These are phyloP conservation scores for Ramaria sp. DNA, from an alignment of 768 basidiomycete species.

Conservation along the genomic window DNA sequence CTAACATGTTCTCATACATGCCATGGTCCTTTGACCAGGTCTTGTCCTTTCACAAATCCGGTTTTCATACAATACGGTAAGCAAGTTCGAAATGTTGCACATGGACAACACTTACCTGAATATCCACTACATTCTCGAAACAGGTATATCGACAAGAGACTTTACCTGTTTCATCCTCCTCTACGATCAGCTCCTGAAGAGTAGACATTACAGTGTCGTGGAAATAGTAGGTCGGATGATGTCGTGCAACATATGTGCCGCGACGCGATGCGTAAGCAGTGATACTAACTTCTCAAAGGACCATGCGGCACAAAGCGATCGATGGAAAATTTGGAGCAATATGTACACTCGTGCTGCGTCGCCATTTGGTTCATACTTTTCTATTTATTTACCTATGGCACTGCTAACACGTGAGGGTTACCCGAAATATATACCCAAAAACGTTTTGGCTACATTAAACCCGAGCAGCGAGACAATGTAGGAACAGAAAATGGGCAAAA, in stretches of 20 bases:
- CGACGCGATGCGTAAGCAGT: too few relatives aligned
- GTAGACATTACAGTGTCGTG: neutral
- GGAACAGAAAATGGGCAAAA: conserved; percentile 76
- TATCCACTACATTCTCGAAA: neutral
- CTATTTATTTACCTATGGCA: too few relatives aligned
- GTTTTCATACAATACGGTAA: neutral
- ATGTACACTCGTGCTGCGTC: too few relatives aligned
- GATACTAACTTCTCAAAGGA: too few relatives aligned
- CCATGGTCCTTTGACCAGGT: neutral
- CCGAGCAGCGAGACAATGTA: conserved; percentile 83
- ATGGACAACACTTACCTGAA: neutral
- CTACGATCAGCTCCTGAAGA: neutral
- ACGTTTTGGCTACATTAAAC: conserved; percentile 80
- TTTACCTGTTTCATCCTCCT: neutral
- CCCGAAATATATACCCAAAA: conserved; percentile 74
- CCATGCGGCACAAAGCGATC: too few relatives aligned
- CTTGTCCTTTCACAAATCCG: neutral
- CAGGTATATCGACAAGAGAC: neutral
- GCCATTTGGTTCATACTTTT: too few relatives aligned
- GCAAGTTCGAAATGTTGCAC: neutral
- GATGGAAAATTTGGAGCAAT: too few relatives aligned
- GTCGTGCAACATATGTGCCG: too few relatives aligned
- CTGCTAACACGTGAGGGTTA: conserved; percentile 12
- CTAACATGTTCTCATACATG: conserved; percentile 12
- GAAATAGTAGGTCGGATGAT: too few relatives aligned